A percentile compares a stretch with the other conserved stretches of the same genome.
Evolutionary conservation across 2,329 filamentous ascomycete genomes (phyloP).

Genomic region (Akanthomyces lecanii): DNA sequence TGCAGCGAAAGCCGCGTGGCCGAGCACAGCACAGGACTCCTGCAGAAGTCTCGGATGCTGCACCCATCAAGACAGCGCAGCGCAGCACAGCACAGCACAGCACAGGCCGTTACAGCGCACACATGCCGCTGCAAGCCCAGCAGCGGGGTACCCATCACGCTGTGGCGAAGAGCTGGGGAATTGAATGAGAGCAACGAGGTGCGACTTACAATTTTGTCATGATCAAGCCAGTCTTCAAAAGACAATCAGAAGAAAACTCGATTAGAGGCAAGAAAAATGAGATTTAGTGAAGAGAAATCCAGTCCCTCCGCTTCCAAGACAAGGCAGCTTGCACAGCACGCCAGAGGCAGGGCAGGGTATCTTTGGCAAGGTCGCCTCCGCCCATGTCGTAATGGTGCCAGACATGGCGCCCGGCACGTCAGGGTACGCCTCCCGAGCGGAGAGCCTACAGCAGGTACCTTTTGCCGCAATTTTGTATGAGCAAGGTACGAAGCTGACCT

Average conservation of each 20-base stretch:
- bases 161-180: background rate
- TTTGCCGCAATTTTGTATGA: background rate
- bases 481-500: background rate
- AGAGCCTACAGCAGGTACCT: background rate
- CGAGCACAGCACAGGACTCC: background rate
- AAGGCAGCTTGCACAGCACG: background rate
- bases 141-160: background rate
- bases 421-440: constrained; percentile 11
- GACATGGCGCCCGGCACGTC: background rate
- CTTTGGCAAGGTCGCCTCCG: background rate
- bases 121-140: background rate
- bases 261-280: background rate
- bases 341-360: background rate
- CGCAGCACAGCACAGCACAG: too few relatives aligned
- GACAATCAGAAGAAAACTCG: too few relatives aligned
- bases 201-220: constrained; percentile 3
- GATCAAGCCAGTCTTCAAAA: background rate
- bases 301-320: background rate
- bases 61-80: background rate
- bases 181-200: background rate
- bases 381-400: constrained; percentile 5
- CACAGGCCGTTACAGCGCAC: background rate
- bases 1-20: constrained; percentile 8
- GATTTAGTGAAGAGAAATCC: background rate
- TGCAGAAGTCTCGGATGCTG: background rate